Evolutionary conservation across 768 basidiomycete genomes (phyloP).

Genomic region (Tylopilus sp.): DNA sequence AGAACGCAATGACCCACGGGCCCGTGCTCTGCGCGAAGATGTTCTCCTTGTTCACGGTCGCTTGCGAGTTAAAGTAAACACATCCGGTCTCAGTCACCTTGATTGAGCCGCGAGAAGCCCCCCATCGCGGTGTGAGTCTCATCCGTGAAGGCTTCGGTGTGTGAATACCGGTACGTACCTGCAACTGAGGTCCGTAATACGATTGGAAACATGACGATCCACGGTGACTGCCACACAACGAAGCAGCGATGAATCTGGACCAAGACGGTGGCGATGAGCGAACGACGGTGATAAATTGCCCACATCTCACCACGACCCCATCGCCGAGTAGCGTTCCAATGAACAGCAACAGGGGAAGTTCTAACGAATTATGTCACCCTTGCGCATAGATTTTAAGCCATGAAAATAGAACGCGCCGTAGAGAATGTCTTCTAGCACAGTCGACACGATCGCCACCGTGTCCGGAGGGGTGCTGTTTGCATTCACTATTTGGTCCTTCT

Average conservation of each 20-base stretch:
- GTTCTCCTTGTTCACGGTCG: slow-evolving; percentile 5
- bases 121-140: neutral
- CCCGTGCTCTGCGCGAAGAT: slow-evolving; percentile 17
- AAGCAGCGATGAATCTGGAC: slow-evolving; percentile 28
- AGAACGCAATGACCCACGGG: slow-evolving; percentile 24
- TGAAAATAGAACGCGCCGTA: neutral
- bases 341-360: slow-evolving; percentile 31
- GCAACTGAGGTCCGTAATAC: slow-evolving; percentile 13
- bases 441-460: neutral
- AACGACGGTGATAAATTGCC: neutral
- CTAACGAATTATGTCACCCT: slow-evolving; percentile 5
- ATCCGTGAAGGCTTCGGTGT: neutral
- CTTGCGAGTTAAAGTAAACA: slow-evolving; percentile 14
- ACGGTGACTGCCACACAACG: slow-evolving; percentile 24
- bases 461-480: neutral
- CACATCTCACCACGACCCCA: neutral
- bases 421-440: neutral
- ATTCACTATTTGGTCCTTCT: neutral
- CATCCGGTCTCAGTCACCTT: slow-evolving; percentile 15
- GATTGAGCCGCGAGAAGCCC: neutral
- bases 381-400: too few relatives aligned
- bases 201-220: slow-evolving; percentile 13
- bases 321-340: slow-evolving; percentile 2
- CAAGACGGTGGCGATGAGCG: neutral
- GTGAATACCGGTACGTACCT: neutral